Evolutionary conservation across 768 basidiomycete species (phyloP), one percentile per base, ranked within the genome.

Genomic region (Wakefieldia striispora): DNA sequence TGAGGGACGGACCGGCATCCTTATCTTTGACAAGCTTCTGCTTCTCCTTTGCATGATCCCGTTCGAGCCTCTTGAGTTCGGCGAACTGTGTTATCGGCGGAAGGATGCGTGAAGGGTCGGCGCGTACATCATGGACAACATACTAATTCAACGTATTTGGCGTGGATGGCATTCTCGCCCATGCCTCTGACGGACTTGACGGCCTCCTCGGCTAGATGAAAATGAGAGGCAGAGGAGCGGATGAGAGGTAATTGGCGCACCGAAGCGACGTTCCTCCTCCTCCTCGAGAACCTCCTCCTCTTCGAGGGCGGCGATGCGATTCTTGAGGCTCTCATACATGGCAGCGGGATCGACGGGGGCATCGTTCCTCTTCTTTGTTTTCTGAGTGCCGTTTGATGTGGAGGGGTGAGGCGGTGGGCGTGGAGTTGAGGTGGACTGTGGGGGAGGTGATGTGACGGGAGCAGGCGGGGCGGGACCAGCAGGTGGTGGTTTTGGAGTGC

Each of bases 1-100:
- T 17, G 40, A 31, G 52, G 33, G 64, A 67, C 71, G 39, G 47
- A 90, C 89, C 88, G 56, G 88, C 82, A 70, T 93, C 91, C 72
- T 92, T 92, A 75, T 94, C 91, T 72, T 93, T 93, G 42, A 81
- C 75, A 26, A 93, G 75, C 63, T 93, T 93, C 73, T 93, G 91
- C 68, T 89, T 92, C 75, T 93, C 91, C 71, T 90, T 93, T 35
- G 90, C 84, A 61, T 92, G 87, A 63, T 92, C 91, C 55, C 91
- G 80, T 69, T 94, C 91, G 62, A 89, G 69, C 44, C 88, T 79
- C 66, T 92, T 92, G 66, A 91, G 73, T 68, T 93, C 91, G 60
- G 90, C 88, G 68, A 92, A 94, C 91, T 94, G 60, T 20, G 61
- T 6, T 13, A 33, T 41, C 57, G 63, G 45, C 51, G 49, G 49